Conservation (phyloP, 192 early-diverging fungal species). For the Rhizoclosmatium globosum region DNA sequence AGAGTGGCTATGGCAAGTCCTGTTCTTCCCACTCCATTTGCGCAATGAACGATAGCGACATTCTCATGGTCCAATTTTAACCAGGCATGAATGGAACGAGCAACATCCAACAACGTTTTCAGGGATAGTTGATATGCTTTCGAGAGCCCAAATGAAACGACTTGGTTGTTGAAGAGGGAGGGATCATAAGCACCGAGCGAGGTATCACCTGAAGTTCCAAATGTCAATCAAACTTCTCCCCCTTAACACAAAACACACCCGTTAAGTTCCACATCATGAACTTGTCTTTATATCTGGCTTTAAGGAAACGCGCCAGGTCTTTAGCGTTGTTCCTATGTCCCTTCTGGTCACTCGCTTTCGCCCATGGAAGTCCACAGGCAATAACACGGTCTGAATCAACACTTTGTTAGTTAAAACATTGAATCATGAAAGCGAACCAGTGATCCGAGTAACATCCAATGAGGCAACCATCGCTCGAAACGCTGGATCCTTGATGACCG, state of each 20-base stretch:
- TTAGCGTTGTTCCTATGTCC: constrained; percentile 53
- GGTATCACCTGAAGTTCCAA: constrained; percentile 49
- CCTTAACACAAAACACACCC: constrained; percentile 31
- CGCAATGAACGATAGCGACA: constrained; percentile 65
- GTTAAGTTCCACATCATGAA: constrained; percentile 69
- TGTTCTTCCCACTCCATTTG: constrained; percentile 56
- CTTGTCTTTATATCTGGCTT: constrained; percentile 51
- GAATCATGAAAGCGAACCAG: constrained; percentile 29
- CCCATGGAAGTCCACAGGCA: constrained; percentile 53
- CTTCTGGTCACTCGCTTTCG: constrained; percentile 34
- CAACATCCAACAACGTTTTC: constrained; percentile 60
- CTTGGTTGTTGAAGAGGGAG: constrained; percentile 55
- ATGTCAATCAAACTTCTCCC: neutral
- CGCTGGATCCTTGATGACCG: neutral
- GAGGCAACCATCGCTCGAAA: constrained; percentile 33
- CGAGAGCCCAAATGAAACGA: constrained; percentile 55
- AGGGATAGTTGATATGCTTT: constrained; percentile 61
- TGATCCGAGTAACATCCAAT: constrained; percentile 59
- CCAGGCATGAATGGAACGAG: constrained; percentile 65
- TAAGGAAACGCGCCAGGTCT: constrained; percentile 60
- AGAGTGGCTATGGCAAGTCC: constrained; percentile 59
- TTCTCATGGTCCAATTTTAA: constrained; percentile 51
- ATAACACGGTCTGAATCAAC: constrained; percentile 46
- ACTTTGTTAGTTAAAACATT: constrained; percentile 59
- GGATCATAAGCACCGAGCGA: constrained; percentile 59